Conservation (phyloP, 2,329 filamentous ascomycete genomes). For the Arthroderma sp. region DNA sequence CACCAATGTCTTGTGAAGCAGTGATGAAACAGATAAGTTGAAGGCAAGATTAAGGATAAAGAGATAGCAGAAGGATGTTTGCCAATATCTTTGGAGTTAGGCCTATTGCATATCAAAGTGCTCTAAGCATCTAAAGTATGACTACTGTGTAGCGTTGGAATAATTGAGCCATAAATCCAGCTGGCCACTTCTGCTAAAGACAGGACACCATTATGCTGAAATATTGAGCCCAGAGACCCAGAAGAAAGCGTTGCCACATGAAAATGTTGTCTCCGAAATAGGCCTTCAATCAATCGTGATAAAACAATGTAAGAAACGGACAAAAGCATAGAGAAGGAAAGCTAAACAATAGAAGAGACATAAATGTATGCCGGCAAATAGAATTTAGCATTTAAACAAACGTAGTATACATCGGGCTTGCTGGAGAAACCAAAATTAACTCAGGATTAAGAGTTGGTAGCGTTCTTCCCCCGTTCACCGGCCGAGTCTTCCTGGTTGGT, state of each 20-base stretch:
- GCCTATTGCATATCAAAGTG: not conserved
- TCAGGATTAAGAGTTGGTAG: conserved; percentile 20
- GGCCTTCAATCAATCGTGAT: conserved; percentile 2
- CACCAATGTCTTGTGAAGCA: too few species aligned
- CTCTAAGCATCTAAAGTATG: not conserved
- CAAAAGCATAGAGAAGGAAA: conserved; percentile 5
- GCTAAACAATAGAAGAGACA: conserved; percentile 3
- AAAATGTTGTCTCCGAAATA: not conserved
- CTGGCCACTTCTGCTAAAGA: not conserved
- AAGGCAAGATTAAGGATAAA: not conserved
- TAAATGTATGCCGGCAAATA: not conserved
- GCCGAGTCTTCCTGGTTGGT: conserved; percentile 34
- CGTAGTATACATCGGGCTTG: conserved; percentile 8
- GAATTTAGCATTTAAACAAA: conserved; percentile 3
- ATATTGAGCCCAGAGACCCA: not conserved
- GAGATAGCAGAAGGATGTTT: not conserved
- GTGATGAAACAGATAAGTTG: not conserved
- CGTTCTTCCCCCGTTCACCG: conserved; percentile 32
- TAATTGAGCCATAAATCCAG: not conserved
- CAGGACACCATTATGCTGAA: conserved; percentile 1
- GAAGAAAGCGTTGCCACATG: not conserved
- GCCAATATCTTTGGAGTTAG: not conserved
- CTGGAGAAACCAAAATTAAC: conserved; percentile 4
- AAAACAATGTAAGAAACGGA: not conserved
- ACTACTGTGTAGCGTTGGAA: not conserved